A percentile compares a stretch with the other conserved stretches of the same genome.
Conservation (phyloP, 2,329 filamentous ascomycete genomes). For the Zymoseptoria pseudotritici region DNA sequence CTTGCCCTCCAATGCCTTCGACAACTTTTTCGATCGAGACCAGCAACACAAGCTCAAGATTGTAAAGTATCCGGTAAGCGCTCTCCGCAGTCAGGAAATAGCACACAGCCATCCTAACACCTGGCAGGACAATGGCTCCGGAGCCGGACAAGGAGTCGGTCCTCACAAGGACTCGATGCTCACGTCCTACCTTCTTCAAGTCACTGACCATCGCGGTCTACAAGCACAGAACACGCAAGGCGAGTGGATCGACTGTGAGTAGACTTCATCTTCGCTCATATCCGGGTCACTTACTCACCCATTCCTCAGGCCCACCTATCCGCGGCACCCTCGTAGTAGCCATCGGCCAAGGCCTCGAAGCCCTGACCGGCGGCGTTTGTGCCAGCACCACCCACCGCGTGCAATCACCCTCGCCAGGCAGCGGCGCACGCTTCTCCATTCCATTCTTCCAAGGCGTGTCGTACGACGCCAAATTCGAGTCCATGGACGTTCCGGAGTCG, state of each 20-base stretch:
- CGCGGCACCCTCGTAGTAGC: constrained; percentile 74
- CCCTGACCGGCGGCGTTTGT: constrained; percentile 75
- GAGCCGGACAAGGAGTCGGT: constrained; percentile 55
- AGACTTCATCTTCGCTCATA: background rate
- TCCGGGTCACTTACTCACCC: background rate
- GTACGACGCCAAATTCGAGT: constrained; percentile 71
- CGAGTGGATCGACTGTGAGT: constrained; percentile 66
- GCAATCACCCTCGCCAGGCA: constrained; percentile 61
- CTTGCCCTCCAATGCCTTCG: constrained; percentile 61
- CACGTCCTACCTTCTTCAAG: constrained; percentile 73
- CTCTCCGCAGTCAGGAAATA: background rate
- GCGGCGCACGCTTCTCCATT: constrained; percentile 68
- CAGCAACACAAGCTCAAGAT: constrained; percentile 84
- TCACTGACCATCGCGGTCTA: constrained; percentile 64
- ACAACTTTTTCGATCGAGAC: constrained; percentile 64
- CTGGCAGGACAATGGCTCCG: constrained; percentile 48
- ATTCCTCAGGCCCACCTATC: constrained; percentile 50
- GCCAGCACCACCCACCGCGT: constrained; percentile 76
- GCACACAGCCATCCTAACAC: background rate
- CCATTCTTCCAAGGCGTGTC: constrained; percentile 86
- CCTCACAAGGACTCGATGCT: constrained; percentile 67
- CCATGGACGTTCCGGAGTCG: constrained; percentile 60
- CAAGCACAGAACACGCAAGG: constrained; percentile 77
- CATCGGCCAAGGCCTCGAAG: constrained; percentile 81
- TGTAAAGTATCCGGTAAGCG: constrained; percentile 61